Evolutionary conservation across 1,284 basidiomycete genomes (phyloP).

Genomic region (Stygiomarasmius scandens): DNA sequence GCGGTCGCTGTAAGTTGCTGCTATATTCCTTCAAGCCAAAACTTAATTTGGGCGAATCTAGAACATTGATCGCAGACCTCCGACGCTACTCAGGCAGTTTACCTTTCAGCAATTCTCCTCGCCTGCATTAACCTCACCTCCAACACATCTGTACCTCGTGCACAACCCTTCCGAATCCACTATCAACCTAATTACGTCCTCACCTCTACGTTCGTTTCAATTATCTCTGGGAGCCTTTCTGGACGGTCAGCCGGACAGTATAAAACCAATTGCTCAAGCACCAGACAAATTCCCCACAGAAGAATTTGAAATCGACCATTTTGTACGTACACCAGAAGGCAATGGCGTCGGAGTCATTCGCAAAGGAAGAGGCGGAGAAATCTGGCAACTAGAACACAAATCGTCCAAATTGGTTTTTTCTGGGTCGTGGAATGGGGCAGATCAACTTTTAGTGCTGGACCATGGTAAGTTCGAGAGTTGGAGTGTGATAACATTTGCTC

Average conservation of each 20-base stretch:
- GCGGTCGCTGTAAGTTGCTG: constrained; percentile 68
- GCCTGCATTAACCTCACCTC: constrained; percentile 45
- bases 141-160: constrained; percentile 55
- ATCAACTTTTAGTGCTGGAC: constrained; percentile 69
- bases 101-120: constrained; percentile 67
- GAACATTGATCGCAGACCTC: constrained; percentile 91
- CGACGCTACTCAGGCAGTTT: constrained; percentile 80
- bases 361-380: constrained; percentile 55
- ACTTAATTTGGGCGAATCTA: constrained; percentile 27
- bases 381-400: constrained; percentile 55
- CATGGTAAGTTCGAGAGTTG: constrained; percentile 40
- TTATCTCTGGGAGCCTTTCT: constrained; percentile 62
- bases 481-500: neutral
- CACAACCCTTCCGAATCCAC: constrained; percentile 40
- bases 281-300: constrained; percentile 46
- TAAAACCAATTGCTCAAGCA: constrained; percentile 43
- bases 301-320: constrained; percentile 54
- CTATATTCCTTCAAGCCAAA: neutral
- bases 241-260: constrained; percentile 55
- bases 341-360: constrained; percentile 69
- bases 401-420: constrained; percentile 47
- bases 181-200: constrained; percentile 61
- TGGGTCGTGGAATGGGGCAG: constrained; percentile 53
- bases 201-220: constrained; percentile 59
- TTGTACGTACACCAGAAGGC: constrained; percentile 78